Base-by-base conservation (phyloP, 2,329 filamentous ascomycete species). In the Ophiosphaerella korrae region DNA sequence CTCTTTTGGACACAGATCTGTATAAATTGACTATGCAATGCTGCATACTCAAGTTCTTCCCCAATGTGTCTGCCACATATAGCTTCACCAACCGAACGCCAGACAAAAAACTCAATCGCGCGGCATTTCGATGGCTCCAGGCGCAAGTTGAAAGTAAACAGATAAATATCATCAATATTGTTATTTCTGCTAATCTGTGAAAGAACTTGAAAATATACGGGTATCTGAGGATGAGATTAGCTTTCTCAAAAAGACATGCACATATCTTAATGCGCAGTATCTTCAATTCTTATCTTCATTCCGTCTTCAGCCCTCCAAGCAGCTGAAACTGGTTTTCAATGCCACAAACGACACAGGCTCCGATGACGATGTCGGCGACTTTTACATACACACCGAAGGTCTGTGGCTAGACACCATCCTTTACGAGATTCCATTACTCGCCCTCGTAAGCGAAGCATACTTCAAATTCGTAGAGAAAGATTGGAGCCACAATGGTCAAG, bases 1-100 rank as follows among this genome's bases (percentile, higher is more conserved):
- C 78, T 2, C 69, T 81, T n/a, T 66, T 81, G 39, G 79, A 81
- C 50, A 81, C 79, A 1, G 86, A 88, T 72, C 75, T 99, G 54
- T 99, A 97, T 84, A 99, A 99, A 77, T 77, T 99, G 75, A 99
- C 94, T 16, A 99, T 99, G 94, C 94, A 99, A 87, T 96, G 73
- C 45, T 75, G 73, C 55, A 88, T 97, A 59, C 83, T 95, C 62
- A 95, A 95, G 75, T 95, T 92, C 78, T 97, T 96, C 74, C 88
- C 88, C 31, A 82, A 92, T 51, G 78, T 73, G 64, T 84, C 87
- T 38, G 94, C 97, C 51, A 92, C 90, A 2, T 99, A 97, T 71
- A 86, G 89, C 52, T 97, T 95, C 77, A 97, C 92, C 44, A 99
- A 99, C 73, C 88, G 94, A 43, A 99, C 94, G 1, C 90, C 91